Base-by-base conservation (phyloP, 495 filamentous ascomycete genomes). In the Xylaria telfairii region DNA sequence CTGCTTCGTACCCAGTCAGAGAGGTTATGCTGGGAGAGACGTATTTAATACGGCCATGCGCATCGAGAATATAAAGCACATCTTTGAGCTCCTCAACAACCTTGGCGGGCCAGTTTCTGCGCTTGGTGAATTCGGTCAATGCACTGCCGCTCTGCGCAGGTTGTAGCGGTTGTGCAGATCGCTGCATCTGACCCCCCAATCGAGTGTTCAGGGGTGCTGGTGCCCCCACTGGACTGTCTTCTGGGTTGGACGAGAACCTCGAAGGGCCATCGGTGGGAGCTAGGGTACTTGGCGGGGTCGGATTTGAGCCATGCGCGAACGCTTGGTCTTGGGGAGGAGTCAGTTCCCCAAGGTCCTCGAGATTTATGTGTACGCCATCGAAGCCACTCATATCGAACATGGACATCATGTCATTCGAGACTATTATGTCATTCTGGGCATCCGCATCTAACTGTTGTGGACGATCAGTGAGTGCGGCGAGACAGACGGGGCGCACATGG, bases 31-130 rank as follows among this genome's bases (percentile, higher is more conserved):
- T 96, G 2, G 93, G 92, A 28, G 95, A 97, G 5, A 90, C 90
- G 77, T 97, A 97, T 64, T 90, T 86, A 65, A 99, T 91, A 65
- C 90, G 87, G 26, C 95, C 93, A 73, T 96, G 89, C 7, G 93
- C 87, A 47, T 92, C 94, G 42, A 98, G 87, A 47, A 99, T 92
- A 70, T 97, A 90, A 34, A 97, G 80, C 72, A 98, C 88, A 78
- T 98, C 96, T 73, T 92, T 91, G 73, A 99, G 85, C 82, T 98
- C 96, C 75, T 94, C 92, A 21, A 99, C 83, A 4, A 98, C 91
- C 49, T 92, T 90, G 74, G 94, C 91, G 5, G 93, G 90, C 96
- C 96, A 98, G 74, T 95, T 95, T 63, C 90, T 87, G 67, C 94
- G 85, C 80, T 93, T 95, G 44, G 92, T 95, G 72, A 92, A 92